Conservation (phyloP, 495 filamentous ascomycete genomes). For the Penicillium waksmanii region DNA sequence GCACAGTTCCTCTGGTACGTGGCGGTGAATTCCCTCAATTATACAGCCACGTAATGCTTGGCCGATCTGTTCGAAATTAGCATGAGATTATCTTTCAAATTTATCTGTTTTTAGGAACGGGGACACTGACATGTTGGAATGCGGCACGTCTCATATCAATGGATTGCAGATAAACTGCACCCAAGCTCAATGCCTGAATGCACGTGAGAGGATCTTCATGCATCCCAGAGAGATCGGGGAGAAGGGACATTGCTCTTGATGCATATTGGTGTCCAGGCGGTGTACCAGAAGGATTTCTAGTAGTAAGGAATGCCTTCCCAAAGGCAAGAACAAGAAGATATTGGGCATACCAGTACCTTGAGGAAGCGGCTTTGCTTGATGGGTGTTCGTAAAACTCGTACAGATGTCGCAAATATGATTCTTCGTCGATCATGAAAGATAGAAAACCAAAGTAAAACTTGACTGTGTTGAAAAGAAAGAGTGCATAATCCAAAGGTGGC, state of each 20-base stretch:
- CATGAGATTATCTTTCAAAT: background rate
- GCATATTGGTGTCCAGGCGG: slow-evolving; percentile 42
- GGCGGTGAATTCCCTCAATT: slow-evolving; percentile 40
- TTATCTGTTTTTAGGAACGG: background rate
- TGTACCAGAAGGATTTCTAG: slow-evolving; percentile 31
- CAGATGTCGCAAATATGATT: slow-evolving; percentile 35
- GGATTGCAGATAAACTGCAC: slow-evolving; percentile 42
- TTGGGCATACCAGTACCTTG: slow-evolving; percentile 42
- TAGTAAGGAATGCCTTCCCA: slow-evolving; percentile 43
- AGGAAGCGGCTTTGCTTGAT: slow-evolving; percentile 25
- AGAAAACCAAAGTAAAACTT: slow-evolving; percentile 44
- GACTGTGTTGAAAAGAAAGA: slow-evolving; percentile 43
- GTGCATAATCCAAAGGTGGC: slow-evolving; percentile 40
- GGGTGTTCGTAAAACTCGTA: slow-evolving; percentile 37
- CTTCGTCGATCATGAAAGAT: slow-evolving; percentile 44
- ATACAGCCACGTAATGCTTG: slow-evolving; percentile 42
- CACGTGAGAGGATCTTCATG: slow-evolving; percentile 37
- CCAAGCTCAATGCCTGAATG: slow-evolving; percentile 39
- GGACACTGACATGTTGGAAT: slow-evolving; percentile 36
- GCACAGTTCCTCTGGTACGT: slow-evolving; percentile 33
- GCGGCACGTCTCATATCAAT: slow-evolving; percentile 42
- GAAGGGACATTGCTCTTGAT: slow-evolving; percentile 41
- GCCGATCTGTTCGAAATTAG: slow-evolving; percentile 27
- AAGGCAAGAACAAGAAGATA: slow-evolving; percentile 46
- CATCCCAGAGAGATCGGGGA: slow-evolving; percentile 41